These are phyloP conservation scores for Fusarium nygamai DNA, from an alignment of 2,329 filamentous ascomycete species.

Conservation along the genomic window DNA sequence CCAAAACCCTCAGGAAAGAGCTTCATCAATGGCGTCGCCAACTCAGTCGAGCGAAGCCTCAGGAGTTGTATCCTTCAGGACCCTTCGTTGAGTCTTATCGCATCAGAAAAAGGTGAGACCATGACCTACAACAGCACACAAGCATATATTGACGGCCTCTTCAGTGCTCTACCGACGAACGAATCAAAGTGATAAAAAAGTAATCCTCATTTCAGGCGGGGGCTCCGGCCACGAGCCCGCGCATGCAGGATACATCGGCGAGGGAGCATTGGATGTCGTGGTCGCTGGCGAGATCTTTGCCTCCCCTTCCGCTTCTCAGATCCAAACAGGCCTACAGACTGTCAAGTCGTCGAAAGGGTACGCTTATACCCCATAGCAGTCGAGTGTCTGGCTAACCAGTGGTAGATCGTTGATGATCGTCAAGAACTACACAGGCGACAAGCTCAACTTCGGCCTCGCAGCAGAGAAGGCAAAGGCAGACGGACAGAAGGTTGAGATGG, in stretches of 20 bases:
- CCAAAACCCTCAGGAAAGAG: conserved; percentile 29
- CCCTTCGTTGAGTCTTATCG: conserved; percentile 34
- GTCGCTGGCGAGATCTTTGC: conserved; percentile 42
- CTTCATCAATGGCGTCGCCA: conserved; percentile 35
- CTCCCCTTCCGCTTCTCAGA: conserved; percentile 39
- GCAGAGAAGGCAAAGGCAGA: conserved; percentile 44
- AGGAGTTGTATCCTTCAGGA: conserved; percentile 39
- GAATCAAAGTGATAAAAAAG: conserved; percentile 24
- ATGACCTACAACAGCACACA: fast-evolving
- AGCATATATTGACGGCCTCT: background rate
- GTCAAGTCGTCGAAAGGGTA: conserved; percentile 37
- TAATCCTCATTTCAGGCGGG: conserved; percentile 37
- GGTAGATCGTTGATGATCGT: conserved; percentile 37
- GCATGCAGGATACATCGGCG: conserved; percentile 39
- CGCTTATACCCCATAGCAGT: fast-evolving
- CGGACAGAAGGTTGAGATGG: conserved; percentile 38
- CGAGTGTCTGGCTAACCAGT: background rate
- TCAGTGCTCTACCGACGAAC: conserved; percentile 36
- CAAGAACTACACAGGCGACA: conserved; percentile 44
- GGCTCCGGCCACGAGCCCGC: conserved; percentile 41
- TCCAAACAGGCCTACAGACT: conserved; percentile 33
- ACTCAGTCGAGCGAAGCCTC: conserved; percentile 33
- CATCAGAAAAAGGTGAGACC: conserved; percentile 32
- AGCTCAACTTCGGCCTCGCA: conserved; percentile 44
- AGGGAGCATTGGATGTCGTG: conserved; percentile 36